Percentiles rank a stretch among this genome's conserved stretches.
phyloP scores from a whole-genome alignment of 805 yeast species.

The Huiozyma naganishii region DNA sequence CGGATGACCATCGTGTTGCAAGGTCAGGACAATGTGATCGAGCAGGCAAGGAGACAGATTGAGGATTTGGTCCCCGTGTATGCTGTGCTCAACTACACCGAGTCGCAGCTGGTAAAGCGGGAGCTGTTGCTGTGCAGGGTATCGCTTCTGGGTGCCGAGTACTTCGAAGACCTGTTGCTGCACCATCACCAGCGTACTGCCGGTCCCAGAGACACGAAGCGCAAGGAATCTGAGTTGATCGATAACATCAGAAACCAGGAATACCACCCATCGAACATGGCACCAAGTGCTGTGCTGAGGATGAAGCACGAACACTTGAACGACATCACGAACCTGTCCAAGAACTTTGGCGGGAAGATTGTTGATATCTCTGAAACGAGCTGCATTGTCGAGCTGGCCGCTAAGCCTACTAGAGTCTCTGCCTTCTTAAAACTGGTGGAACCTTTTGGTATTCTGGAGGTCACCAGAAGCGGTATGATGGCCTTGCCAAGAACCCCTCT shows the following conservation, averaged over 20 bases:
- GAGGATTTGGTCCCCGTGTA: slow-evolving; percentile 97
- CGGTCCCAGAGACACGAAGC: not conserved
- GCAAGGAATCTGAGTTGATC: slow-evolving; percentile 5
- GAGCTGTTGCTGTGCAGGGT: slow-evolving; percentile 88
- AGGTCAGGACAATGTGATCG: slow-evolving; percentile 93
- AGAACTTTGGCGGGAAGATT: slow-evolving; percentile 85
- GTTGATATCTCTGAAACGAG: slow-evolving; percentile 89
- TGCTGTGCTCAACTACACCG: slow-evolving; percentile 90
- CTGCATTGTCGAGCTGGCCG: slow-evolving; percentile 87
- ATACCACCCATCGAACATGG: slow-evolving; percentile 82
- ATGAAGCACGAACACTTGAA: slow-evolving; percentile 84
- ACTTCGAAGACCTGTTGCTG: slow-evolving; percentile 86
- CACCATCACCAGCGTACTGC: slow-evolving; percentile 43
- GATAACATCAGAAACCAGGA: slow-evolving; percentile 29
- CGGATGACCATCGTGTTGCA: slow-evolving; percentile 93
- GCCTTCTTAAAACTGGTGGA: slow-evolving; percentile 80
- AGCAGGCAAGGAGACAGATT: slow-evolving; percentile 95
- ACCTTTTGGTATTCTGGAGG: slow-evolving; percentile 93
- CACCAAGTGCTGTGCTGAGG: slow-evolving; percentile 86
- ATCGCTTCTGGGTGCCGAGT: slow-evolving; percentile 93
- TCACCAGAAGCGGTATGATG: slow-evolving; percentile 97
- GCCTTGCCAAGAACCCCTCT: slow-evolving; percentile 94
- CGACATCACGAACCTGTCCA: slow-evolving; percentile 68
- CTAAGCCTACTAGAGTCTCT: slow-evolving; percentile 83
- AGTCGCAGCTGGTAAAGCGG: slow-evolving; percentile 80